phyloP scores from a whole-genome alignment of 2,329 filamentous ascomycete species.

The Fusarium setosum region DNA sequence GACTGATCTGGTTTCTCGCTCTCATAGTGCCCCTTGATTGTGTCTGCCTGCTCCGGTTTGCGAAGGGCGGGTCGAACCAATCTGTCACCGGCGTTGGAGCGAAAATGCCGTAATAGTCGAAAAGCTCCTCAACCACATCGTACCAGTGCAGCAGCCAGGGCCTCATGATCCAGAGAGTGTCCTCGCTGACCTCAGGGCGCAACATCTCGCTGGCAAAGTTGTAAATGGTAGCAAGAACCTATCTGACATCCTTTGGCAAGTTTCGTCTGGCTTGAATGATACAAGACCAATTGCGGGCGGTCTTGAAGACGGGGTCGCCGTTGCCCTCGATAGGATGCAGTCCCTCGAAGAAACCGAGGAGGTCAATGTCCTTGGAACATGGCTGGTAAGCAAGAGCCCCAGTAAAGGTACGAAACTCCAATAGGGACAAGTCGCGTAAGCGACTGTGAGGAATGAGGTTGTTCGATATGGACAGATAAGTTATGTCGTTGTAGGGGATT shows the following conservation, averaged over 20 bases:
- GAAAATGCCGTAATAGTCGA: slow-evolving; percentile 24
- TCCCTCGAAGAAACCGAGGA: slow-evolving; percentile 33
- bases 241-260: slow-evolving; percentile 46
- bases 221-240: slow-evolving; percentile 46
- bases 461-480: slow-evolving; percentile 34
- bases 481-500: slow-evolving; percentile 38
- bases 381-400: slow-evolving; percentile 45
- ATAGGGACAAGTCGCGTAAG: slow-evolving; percentile 36
- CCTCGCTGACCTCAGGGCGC: slow-evolving; percentile 17
- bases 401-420: slow-evolving; percentile 43
- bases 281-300: slow-evolving; percentile 48
- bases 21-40: no score
- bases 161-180: slow-evolving; percentile 38
- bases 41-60: neutral
- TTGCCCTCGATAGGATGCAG: slow-evolving; percentile 35
- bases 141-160: slow-evolving; percentile 47
- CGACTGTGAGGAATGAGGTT: slow-evolving; percentile 38
- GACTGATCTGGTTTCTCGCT: neutral
- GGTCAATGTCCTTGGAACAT: slow-evolving; percentile 38
- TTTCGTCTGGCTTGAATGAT: slow-evolving; percentile 32
- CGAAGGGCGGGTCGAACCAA: slow-evolving; percentile 41
- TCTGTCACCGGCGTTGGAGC: slow-evolving; percentile 34
- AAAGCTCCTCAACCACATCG: slow-evolving; percentile 39
- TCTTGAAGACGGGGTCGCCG: slow-evolving; percentile 41
- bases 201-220: slow-evolving; percentile 47